Conservation (phyloP, 345 rosid species). For the Alliaria petiolata region DNA sequence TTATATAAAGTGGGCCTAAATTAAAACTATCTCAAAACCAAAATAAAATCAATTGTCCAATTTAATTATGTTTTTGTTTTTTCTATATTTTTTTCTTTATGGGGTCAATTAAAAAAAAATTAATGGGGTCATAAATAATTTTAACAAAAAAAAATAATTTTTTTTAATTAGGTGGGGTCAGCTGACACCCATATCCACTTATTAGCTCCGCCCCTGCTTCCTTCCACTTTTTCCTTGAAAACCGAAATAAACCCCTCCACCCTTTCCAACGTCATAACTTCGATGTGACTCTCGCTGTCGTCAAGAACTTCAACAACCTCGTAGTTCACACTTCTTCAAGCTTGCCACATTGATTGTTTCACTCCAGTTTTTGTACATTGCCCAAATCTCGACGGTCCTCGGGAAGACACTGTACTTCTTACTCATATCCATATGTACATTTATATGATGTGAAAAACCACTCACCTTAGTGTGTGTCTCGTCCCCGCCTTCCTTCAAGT, state of each 20-base stretch:
- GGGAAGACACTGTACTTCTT: constrained; percentile 53
- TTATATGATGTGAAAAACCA: constrained; percentile 62
- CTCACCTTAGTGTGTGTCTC: constrained; percentile 30
- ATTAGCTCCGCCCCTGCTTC: no score
- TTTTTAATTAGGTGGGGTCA: no score
- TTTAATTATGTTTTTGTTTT: no score
- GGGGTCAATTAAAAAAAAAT: no score
- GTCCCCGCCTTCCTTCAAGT: constrained; percentile 30
- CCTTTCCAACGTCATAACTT: constrained; percentile 49
- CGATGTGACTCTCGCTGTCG: constrained; percentile 28
- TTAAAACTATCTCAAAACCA: no score
- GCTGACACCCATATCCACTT: no score
- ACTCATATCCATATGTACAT: constrained; percentile 13
- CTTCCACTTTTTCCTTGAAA: constrained; percentile 49
- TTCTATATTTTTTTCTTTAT: no score
- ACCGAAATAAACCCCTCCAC: constrained; percentile 52
- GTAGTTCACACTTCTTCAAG: constrained; percentile 54
- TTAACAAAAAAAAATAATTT: no score
- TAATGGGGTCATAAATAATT: no score
- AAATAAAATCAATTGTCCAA: no score
- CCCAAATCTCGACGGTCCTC: constrained; percentile 73
- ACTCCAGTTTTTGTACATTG: constrained; percentile 78
- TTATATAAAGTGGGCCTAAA: no score
- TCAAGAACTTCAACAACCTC: constrained; percentile 63
- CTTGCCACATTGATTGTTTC: constrained; percentile 35